These are phyloP conservation scores for Chondrus crispus DNA, from an alignment of 23 red algal genomes.

Conservation along the genomic window DNA sequence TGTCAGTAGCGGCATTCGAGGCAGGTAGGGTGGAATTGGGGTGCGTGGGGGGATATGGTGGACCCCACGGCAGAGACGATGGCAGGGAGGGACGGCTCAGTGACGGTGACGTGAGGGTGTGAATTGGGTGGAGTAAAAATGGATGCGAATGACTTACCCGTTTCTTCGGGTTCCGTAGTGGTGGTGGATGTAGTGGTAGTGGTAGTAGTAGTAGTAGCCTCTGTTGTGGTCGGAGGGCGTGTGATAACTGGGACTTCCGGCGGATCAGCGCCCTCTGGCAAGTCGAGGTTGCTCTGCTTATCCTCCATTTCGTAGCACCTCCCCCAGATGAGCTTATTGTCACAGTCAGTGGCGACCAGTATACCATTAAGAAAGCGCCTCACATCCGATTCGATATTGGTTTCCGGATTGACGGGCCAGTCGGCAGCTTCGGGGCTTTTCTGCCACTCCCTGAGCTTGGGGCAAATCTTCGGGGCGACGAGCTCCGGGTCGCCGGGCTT, in stretches of 20 bases:
- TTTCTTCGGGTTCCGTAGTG: too few relatives aligned
- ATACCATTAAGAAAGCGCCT: slow-evolving; percentile 7
- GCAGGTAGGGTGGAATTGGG: too few relatives aligned
- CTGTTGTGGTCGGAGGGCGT: not conserved
- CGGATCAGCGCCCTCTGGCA: not conserved
- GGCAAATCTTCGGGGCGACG: not conserved
- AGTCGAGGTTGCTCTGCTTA: slow-evolving; percentile 37
- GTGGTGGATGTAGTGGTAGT: not conserved
- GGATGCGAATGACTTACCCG: too few relatives aligned
- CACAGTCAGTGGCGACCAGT: slow-evolving; percentile 10
- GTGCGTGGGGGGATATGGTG: too few relatives aligned
- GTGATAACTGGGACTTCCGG: not conserved
- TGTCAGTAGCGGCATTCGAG: not conserved
- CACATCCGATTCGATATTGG: not conserved
- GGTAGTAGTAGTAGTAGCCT: not conserved
- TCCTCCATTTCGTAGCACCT: slow-evolving; percentile 52
- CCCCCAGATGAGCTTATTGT: not conserved
- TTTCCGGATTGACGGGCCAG: slow-evolving; percentile 39
- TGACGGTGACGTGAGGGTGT: too few relatives aligned
- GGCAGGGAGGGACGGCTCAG: too few relatives aligned
- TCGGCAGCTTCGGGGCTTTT: not conserved
- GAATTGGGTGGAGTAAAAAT: too few relatives aligned
- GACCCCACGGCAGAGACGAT: too few relatives aligned
- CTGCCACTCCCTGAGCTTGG: slow-evolving; percentile 6
- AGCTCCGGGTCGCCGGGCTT: slow-evolving; percentile 28